Evolutionary conservation across 495 filamentous ascomycete genomes (phyloP), one percentile per base, ranked within the genome.

Genomic region (Talaromyces thailandensis): DNA sequence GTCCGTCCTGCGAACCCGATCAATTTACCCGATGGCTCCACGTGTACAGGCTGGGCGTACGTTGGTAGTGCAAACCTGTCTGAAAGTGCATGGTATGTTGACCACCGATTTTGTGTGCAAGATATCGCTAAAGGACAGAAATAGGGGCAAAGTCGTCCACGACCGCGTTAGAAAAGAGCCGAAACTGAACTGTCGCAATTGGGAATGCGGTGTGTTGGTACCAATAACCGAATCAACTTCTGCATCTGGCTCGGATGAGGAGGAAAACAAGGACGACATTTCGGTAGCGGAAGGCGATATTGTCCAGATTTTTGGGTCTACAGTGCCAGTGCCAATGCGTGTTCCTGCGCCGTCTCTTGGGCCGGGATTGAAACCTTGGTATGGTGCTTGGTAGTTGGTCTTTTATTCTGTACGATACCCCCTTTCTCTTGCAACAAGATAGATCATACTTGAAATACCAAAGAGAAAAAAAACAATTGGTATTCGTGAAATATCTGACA

Each of bases 171-270:
- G 81, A 0, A 86, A 86, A 56, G 64, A 75, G 23, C 81, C 84
- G 0, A 96, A 92, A 66, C 72, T 98, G 21, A 94, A 86, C 62
- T 91, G 88, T 69, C 85, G 89, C 12, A 98, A 98, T 71, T 98
- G 94, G 94, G 94, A 98, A 73, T 97, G 92, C 65, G 94, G 94
- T 3, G 92, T 98, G 0, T 26, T 98, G 2, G 64, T 96, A 11
- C 86, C 83, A 0, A 59, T 76, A 6, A 69, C 66, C n/a, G 52
- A 68, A 3, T 56, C 28, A 23, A 23, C 35, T 63, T 29, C 25
- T 11, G 3, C 55, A 1, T 31, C 55, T 21, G 2, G 7, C 18
- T 35, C 55, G 45, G 40, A 56, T 32, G 21, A 51, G 43, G 58
- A 56, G 16, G 53, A 11, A 12, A 29, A 9, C 16, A 58, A 62